Evolutionary conservation across 345 rosid species (phyloP), one percentile per base, ranked within the genome.

Genomic region (Gossypium turneri): DNA sequence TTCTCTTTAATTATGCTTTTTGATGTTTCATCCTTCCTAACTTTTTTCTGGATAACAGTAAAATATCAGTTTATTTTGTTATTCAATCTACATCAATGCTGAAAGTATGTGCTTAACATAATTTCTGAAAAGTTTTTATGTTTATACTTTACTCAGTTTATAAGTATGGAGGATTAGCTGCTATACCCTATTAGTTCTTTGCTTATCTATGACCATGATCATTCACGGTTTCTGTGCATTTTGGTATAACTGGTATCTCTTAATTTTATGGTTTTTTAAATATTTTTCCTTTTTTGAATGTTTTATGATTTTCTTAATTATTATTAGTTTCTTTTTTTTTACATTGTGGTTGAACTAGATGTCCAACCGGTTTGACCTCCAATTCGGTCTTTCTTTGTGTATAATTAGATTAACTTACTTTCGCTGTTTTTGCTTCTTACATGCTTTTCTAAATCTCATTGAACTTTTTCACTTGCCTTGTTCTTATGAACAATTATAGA

Each of bases 401-500:
- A 69, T 27, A 15, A 29, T 27, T 13, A 12, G 10, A 17, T 17
- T 20, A 12, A 20, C 64, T 19, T 6, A 41, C 41, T 71, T 41
- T 29, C 16, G 1, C 1, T 56, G 64, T 34, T 71, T 38, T 56
- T 56, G 29, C 29, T 41, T 70, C 63, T 53, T 71, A 71, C 34
- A 53, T 71, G 64, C 27, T 61, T 61, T 25, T 45, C 25, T 12
- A n/a, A 73, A 50, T 12, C 70, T 48, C 45, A 24, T 48, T 29
- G 9, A 48, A 62, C 34, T 2, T 19, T 2, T 29, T 58, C 15
- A 16, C 43, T 41, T 58, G 11, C n/a, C 47, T 55, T 43, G 11
- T 27, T 58, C 53, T 57, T 41, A 44, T 1, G 9, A 61, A 47
- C 17, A 24, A 27, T 50, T 80, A 34, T 83, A 92, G 98, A 76